Evolutionary conservation across 345 rosid species (phyloP).

Genomic region (Aquilaria malaccensis): DNA sequence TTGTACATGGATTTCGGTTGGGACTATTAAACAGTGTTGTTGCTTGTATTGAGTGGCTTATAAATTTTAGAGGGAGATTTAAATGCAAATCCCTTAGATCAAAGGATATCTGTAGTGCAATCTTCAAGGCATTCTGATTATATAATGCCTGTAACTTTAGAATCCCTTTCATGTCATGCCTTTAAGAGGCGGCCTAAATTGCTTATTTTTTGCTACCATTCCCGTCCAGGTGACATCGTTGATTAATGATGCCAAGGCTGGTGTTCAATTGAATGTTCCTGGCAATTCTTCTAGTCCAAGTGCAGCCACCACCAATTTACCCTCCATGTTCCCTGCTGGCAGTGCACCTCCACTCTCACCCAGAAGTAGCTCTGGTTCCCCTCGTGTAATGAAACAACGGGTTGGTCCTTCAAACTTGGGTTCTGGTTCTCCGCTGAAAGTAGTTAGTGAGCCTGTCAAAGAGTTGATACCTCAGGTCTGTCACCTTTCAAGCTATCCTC

Average conservation of each 20-base stretch:
- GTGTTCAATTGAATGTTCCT: conserved; percentile 62
- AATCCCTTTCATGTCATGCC: background rate
- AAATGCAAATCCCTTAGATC: too few relatives aligned
- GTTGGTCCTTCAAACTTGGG: conserved; percentile 78
- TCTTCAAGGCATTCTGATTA: too few relatives aligned
- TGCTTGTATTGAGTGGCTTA: too few relatives aligned
- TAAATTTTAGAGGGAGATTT: too few relatives aligned
- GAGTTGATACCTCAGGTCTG: conserved; percentile 92
- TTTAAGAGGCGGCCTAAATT: conserved; percentile 4
- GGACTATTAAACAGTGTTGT: too few relatives aligned
- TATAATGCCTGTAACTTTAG: too few relatives aligned
- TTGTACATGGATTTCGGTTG: background rate
- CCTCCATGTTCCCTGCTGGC: conserved; percentile 94
- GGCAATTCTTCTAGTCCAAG: conserved; percentile 56
- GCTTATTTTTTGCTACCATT: conserved; percentile 5
- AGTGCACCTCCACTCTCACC: conserved; percentile 98
- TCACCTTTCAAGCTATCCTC: conserved; percentile 8
- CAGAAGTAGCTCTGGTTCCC: conserved; percentile 80
- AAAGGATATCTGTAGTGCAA: too few relatives aligned
- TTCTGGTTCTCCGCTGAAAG: conserved; percentile 89
- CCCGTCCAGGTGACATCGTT: conserved; percentile 53
- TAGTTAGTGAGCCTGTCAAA: conserved; percentile 65
- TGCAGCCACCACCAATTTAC: conserved; percentile 53
- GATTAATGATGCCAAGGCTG: conserved; percentile 75
- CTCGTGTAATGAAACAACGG: conserved; percentile 74